These are phyloP conservation scores for Plasmodium cynomolgi DNA, from an alignment of 169 alveolate species.

Conservation along the genomic window DNA sequence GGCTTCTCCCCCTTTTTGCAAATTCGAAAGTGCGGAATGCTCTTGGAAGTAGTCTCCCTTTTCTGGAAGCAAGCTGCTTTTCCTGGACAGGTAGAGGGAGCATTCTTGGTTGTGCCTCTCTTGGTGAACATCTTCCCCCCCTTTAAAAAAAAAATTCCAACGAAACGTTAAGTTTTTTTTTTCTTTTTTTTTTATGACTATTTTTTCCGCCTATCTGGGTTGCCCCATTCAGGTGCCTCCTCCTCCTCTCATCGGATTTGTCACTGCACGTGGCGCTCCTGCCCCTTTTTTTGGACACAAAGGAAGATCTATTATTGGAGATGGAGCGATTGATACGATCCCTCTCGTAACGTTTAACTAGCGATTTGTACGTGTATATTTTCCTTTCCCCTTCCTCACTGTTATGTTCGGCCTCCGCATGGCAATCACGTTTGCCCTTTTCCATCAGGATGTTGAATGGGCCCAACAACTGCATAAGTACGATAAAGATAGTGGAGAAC, in stretches of 20 bases:
- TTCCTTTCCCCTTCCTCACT: constrained; percentile 2
- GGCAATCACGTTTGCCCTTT: not conserved
- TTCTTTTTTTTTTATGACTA: not conserved
- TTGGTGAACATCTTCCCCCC: not conserved
- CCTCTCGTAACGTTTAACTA: constrained; percentile 45
- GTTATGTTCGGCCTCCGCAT: not conserved
- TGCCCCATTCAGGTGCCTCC: not conserved
- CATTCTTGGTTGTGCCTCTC: not conserved
- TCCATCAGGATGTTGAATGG: constrained; percentile 51
- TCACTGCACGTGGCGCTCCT: not conserved
- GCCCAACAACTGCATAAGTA: constrained; percentile 62
- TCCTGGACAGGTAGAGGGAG: not conserved
- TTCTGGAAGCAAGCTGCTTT: not conserved
- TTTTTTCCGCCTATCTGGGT: not conserved
- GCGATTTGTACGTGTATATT: constrained; percentile 44
- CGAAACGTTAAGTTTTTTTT: not conserved
- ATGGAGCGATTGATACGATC: not conserved
- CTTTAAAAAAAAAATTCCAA: not conserved
- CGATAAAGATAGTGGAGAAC: constrained; percentile 59
- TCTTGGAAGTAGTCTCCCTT: not conserved
- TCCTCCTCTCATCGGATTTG: not conserved
- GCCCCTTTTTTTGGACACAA: not conserved
- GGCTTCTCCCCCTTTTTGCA: not conserved
- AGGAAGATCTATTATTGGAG: constrained; percentile 1
- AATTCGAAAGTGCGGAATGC: not conserved